Evolutionary conservation across 495 filamentous ascomycete species (phyloP).

Genomic region (Monascus purpureus): DNA sequence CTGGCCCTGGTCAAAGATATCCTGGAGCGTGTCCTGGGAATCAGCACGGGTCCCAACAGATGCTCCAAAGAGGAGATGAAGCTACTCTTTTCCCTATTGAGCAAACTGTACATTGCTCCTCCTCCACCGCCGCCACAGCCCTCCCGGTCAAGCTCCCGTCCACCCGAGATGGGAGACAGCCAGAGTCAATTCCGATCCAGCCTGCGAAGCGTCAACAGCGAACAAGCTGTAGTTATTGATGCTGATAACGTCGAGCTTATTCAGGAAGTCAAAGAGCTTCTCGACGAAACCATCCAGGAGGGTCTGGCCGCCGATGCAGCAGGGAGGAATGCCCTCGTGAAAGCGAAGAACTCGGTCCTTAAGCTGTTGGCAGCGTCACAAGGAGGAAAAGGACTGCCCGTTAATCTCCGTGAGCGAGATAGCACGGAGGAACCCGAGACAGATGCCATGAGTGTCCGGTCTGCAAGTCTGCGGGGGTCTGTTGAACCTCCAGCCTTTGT

Average conservation of each 20-base stretch:
- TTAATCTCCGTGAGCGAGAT: conserved; percentile 20
- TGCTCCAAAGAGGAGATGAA: conserved; percentile 71
- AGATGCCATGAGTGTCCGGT: conserved; percentile 12
- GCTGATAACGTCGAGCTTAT: conserved; percentile 23
- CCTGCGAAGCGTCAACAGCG: conserved; percentile 13
- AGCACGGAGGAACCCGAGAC: conserved; percentile 24
- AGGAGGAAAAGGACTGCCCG: conserved; percentile 15
- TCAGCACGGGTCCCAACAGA: conserved; percentile 21
- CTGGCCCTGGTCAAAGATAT: conserved; percentile 23
- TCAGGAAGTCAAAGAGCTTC: conserved; percentile 32
- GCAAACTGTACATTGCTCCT: conserved; percentile 68
- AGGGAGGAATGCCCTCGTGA: conserved; percentile 61
- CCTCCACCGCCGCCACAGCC: conserved; percentile 14
- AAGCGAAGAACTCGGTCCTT: conserved; percentile 49
- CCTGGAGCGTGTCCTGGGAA: conserved; percentile 17
- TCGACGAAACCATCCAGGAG: conserved; percentile 54
- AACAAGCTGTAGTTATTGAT: conserved; percentile 19
- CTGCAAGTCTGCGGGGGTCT: conserved; percentile 24
- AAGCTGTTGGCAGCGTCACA: conserved; percentile 32
- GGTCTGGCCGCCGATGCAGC: conserved; percentile 57
- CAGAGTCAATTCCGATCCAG: conserved; percentile 28
- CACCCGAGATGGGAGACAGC: conserved; percentile 24
- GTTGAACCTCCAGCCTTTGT: conserved; percentile 13
- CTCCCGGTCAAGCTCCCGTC: conserved; percentile 23
- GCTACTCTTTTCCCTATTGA: conserved; percentile 58